Conservation (phyloP, 2,329 filamentous ascomycete genomes). For the Ophiostoma montium region DNA sequence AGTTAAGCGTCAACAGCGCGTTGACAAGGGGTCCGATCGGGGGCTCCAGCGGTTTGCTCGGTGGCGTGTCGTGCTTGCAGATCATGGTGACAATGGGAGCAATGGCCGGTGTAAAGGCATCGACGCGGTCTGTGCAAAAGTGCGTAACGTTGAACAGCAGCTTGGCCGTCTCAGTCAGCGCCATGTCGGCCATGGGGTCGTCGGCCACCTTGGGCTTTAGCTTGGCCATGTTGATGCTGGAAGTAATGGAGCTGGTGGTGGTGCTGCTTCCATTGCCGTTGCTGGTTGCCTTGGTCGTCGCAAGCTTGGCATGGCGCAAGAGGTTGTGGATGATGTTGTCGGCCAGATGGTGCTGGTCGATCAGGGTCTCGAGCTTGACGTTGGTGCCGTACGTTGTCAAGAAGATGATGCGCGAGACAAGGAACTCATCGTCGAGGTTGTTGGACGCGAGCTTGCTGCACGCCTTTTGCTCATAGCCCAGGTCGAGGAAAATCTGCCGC, state of each 20-base stretch:
- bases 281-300: constrained; percentile 17
- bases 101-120: constrained; percentile 53
- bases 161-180: constrained; percentile 71
- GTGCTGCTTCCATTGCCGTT: background rate
- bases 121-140: constrained; percentile 47
- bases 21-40: constrained; percentile 64
- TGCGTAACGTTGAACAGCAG: constrained; percentile 81
- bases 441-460: constrained; percentile 60
- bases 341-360: constrained; percentile 51
- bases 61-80: constrained; percentile 39
- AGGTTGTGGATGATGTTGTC: constrained; percentile 58
- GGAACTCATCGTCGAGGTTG: constrained; percentile 72
- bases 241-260: background rate
- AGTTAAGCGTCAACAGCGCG: constrained; percentile 63
- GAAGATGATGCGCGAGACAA: constrained; percentile 66
- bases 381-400: constrained; percentile 64
- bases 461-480: constrained; percentile 51
- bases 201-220: constrained; percentile 19
- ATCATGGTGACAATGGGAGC: constrained; percentile 59
- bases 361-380: constrained; percentile 49
- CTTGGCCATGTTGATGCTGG: constrained; percentile 6
- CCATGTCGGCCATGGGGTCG: constrained; percentile 60
- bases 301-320: constrained; percentile 46
- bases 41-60: constrained; percentile 54
- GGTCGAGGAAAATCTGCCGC: constrained; percentile 58